phyloP scores from a whole-genome alignment of 2,329 filamentous ascomycete genomes.

The Cladosporium sp. region DNA sequence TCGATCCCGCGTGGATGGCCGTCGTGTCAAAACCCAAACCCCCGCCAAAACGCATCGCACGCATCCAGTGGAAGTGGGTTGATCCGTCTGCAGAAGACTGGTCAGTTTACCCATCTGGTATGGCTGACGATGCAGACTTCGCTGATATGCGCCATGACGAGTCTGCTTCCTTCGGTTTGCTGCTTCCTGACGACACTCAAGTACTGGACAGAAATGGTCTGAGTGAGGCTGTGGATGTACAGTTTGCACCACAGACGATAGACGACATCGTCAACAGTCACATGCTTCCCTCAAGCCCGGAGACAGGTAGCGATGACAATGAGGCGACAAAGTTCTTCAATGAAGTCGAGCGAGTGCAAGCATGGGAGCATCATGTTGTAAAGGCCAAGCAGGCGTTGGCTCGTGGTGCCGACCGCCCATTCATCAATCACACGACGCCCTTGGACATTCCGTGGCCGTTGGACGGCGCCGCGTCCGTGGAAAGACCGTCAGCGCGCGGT shows the following conservation, averaged over 20 bases:
- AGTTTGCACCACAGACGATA: conserved; percentile 13
- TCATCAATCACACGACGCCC: conserved; percentile 26
- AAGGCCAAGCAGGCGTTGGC: conserved; percentile 5
- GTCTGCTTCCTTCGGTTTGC: neutral
- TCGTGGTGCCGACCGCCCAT: conserved; percentile 12
- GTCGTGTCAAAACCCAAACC: neutral
- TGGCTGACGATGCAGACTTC: neutral
- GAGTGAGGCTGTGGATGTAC: neutral
- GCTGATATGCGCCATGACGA: neutral
- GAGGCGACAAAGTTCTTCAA: conserved; percentile 23
- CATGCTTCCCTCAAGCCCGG: neutral
- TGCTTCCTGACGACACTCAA: neutral
- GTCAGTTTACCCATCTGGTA: neutral
- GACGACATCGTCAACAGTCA: conserved; percentile 13
- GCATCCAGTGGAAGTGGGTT: conserved; percentile 17
- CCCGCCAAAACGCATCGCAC: conserved; percentile 7
- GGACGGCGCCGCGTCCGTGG: neutral
- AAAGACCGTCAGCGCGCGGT: neutral
- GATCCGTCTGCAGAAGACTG: conserved; percentile 2
- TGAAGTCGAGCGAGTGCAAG: conserved; percentile 22
- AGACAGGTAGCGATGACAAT: neutral
- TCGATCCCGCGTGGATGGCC: conserved; percentile 2
- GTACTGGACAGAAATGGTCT: neutral
- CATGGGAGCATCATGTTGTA: conserved; percentile 23
- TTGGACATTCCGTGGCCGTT: neutral